These are phyloP conservation scores for Cryptomeria japonica DNA, from an alignment of 75 land plant species.

Conservation along the genomic window DNA sequence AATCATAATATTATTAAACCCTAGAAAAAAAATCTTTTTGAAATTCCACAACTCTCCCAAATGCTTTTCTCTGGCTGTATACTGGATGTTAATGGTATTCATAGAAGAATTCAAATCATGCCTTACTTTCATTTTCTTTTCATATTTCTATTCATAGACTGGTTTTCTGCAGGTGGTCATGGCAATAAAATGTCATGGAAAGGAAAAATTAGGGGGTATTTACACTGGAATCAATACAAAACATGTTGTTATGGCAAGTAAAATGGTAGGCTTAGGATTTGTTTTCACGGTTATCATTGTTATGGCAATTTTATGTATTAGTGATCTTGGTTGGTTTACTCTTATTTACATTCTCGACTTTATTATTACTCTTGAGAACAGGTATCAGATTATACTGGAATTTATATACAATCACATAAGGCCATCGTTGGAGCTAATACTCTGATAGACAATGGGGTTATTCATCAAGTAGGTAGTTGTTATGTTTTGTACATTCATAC, in stretches of 20 bases:
- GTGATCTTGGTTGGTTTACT: neutral
- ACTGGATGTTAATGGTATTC: no score
- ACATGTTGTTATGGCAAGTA: conserved; percentile 78
- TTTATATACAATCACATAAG: conserved; percentile 88
- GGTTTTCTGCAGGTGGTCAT: conserved; percentile 64
- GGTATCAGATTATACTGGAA: conserved; percentile 75
- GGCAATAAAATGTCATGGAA: conserved; percentile 73
- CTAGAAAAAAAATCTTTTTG: no score
- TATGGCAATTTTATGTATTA: neutral
- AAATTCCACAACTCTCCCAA: no score
- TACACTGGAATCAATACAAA: conserved; percentile 71
- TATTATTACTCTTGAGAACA: conserved; percentile 4
- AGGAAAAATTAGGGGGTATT: conserved; percentile 60
- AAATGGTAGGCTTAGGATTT: conserved; percentile 54
- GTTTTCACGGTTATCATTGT: neutral
- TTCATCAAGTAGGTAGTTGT: conserved; percentile 64
- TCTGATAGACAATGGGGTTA: conserved; percentile 97
- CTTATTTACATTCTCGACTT: neutral
- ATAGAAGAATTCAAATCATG: no score
- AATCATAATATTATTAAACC: neutral
- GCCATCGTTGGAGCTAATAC: conserved; percentile 98
- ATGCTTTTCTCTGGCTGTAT: no score
- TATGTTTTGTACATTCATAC: neutral
- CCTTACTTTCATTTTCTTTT: neutral
- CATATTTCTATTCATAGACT: neutral